phyloP scores from a whole-genome alignment of 2,329 filamentous ascomycete genomes.

The Decorospora gaudefroyi region DNA sequence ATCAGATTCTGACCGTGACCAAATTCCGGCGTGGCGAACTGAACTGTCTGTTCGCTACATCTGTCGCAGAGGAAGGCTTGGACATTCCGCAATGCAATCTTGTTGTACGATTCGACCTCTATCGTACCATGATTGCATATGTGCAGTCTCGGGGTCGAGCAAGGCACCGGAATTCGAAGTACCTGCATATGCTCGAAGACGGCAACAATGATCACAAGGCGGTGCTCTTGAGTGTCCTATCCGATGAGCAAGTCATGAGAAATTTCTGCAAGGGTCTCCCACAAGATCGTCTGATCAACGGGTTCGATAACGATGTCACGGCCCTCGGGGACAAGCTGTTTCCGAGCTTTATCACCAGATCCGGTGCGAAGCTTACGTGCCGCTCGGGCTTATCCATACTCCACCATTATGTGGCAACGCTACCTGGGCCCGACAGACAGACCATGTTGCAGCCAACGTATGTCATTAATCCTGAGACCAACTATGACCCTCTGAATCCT shows the following conservation, averaged over 20 bases:
- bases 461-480: constrained; percentile 52
- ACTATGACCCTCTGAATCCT: constrained; percentile 9
- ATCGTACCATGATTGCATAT: constrained; percentile 89
- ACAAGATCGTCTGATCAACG: constrained; percentile 70
- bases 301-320: constrained; percentile 62
- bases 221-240: too few relatives aligned
- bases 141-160: constrained; percentile 91
- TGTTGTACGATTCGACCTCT: constrained; percentile 81
- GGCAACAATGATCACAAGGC: constrained; percentile 68
- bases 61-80: constrained; percentile 68
- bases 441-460: constrained; percentile 60
- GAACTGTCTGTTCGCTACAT: constrained; percentile 67
- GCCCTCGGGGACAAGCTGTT: constrained; percentile 56
- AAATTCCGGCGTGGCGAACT: constrained; percentile 64
- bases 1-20: constrained; percentile 74
- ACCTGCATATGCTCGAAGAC: constrained; percentile 80
- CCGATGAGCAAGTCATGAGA: constrained; percentile 69
- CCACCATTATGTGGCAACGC: constrained; percentile 71
- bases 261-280: constrained; percentile 76
- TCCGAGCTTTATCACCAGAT: constrained; percentile 63
- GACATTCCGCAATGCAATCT: constrained; percentile 70
- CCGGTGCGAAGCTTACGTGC: constrained; percentile 79
- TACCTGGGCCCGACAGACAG: constrained; percentile 60
- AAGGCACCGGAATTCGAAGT: constrained; percentile 74
- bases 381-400: constrained; percentile 73